Evolutionary conservation across 768 basidiomycete species (phyloP).

Genomic region (Mycena amicta): DNA sequence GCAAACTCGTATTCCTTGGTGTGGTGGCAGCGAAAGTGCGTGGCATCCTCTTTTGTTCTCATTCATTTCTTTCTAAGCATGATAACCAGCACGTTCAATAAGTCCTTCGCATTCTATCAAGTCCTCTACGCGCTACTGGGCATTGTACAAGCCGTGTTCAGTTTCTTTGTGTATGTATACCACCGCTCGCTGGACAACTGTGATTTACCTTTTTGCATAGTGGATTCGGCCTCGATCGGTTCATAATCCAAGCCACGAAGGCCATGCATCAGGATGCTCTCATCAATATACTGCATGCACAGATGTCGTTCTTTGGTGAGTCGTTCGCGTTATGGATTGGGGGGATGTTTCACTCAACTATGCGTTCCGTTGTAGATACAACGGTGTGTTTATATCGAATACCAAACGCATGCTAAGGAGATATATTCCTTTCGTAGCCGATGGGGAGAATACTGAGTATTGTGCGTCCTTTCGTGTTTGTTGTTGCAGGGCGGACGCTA

Average conservation of each 20-base stretch:
- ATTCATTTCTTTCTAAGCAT: background rate
- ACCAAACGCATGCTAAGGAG: background rate
- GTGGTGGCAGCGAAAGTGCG: constrained; percentile 68
- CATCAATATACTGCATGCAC: constrained; percentile 1
- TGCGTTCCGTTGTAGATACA: constrained; percentile 5
- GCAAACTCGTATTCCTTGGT: constrained; percentile 68
- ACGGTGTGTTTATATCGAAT: background rate
- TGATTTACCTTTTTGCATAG: constrained; percentile 54
- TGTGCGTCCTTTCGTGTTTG: background rate
- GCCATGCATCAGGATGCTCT: background rate
- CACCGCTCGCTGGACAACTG: constrained; percentile 49
- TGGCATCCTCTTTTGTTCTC: background rate
- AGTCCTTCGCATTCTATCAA: constrained; percentile 63
- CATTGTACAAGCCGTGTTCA: constrained; percentile 54
- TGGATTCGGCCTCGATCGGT: constrained; percentile 53
- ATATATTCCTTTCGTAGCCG: constrained; percentile 43
- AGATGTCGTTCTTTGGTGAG: constrained; percentile 10
- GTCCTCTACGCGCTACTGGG: constrained; percentile 64
- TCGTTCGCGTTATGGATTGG: background rate
- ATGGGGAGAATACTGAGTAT: constrained; percentile 62
- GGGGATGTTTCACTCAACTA: constrained; percentile 37
- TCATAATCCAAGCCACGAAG: background rate
- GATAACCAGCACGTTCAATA: constrained; percentile 43
- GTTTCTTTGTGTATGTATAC: constrained; percentile 52
- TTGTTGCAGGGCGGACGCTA: too few relatives aligned